Evolutionary conservation across 331 rosid genomes (phyloP).

Genomic region (Quercus tomentella): DNA sequence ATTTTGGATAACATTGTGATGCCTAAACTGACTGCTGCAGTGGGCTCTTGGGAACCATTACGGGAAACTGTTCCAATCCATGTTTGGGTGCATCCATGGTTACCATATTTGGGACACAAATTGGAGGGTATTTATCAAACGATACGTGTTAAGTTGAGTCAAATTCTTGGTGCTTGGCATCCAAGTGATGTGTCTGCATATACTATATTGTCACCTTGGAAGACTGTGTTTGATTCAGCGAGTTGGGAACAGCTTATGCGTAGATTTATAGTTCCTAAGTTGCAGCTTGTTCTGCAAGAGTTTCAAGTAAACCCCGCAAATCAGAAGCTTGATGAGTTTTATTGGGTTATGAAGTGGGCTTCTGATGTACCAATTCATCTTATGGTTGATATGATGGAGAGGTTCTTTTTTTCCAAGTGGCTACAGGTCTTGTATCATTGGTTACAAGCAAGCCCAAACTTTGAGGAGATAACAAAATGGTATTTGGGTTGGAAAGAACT

Average conservation of each 20-base stretch:
- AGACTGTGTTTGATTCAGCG: conserved; percentile 67
- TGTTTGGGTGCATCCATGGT: conserved; percentile 97
- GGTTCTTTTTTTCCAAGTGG: conserved; percentile 80
- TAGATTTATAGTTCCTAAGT: conserved; percentile 81
- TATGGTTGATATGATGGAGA: conserved; percentile 90
- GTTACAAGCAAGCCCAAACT: conserved; percentile 78
- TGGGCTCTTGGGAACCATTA: conserved; percentile 89
- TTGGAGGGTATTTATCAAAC: conserved; percentile 78
- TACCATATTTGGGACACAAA: conserved; percentile 69
- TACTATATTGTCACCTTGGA: conserved; percentile 91
- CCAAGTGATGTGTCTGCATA: conserved; percentile 90
- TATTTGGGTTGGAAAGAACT: conserved; percentile 87
- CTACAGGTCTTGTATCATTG: conserved; percentile 81
- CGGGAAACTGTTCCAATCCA: conserved; percentile 91
- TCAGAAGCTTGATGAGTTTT: conserved; percentile 80
- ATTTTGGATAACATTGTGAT: conserved; percentile 66
- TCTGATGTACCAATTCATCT: conserved; percentile 74
- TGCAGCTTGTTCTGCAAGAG: conserved; percentile 80
- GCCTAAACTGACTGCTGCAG: conserved; percentile 81
- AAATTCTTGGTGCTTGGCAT: conserved; percentile 95
- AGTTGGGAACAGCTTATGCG: conserved; percentile 96
- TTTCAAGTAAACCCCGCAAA: conserved; percentile 82
- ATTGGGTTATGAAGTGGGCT: conserved; percentile 90
- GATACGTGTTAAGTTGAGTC: conserved; percentile 77
- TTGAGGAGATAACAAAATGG: conserved; percentile 87